These are phyloP conservation scores for Venturia effusa DNA, from an alignment of 2,329 filamentous ascomycete genomes.

Conservation along the genomic window DNA sequence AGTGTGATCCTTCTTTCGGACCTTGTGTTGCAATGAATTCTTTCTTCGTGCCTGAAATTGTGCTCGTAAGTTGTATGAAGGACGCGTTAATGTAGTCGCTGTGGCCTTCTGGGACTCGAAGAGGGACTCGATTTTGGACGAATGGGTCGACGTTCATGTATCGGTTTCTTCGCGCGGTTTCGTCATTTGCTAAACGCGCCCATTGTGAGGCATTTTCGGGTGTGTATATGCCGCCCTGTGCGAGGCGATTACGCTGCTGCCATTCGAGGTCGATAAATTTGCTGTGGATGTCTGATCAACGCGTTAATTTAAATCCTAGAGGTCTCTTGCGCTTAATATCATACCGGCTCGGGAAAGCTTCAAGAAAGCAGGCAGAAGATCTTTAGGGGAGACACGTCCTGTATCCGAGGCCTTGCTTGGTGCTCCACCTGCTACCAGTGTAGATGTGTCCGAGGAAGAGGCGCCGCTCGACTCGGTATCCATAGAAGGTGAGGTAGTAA, in stretches of 20 bases:
- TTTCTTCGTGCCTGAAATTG: constrained; percentile 28
- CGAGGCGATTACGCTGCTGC: constrained; percentile 45
- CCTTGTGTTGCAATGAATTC: constrained; percentile 91
- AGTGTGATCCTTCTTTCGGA: constrained; percentile 63
- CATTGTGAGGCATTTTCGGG: constrained; percentile 42
- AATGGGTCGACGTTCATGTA: constrained; percentile 88
- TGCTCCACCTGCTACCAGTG: not conserved
- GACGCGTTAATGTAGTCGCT: constrained; percentile 44
- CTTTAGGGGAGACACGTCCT: not conserved
- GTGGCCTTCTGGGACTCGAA: constrained; percentile 61
- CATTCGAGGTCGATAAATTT: constrained; percentile 53
- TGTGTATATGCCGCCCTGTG: constrained; percentile 18
- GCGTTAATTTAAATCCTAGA: not conserved
- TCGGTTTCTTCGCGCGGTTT: constrained; percentile 58
- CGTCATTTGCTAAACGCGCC: constrained; percentile 46
- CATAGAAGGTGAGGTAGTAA: not conserved
- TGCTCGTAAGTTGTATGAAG: constrained; percentile 32
- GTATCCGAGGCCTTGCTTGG: not conserved
- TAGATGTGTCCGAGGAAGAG: not conserved
- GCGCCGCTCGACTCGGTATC: not conserved
- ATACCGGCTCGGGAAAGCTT: constrained; percentile 2
- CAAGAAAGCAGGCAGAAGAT: constrained; percentile 4
- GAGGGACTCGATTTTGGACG: constrained; percentile 71
- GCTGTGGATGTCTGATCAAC: constrained; percentile 40
- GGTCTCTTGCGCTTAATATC: not conserved